phyloP scores from a whole-genome alignment of 164 flowering plant species.

The Annona cherimola region DNA sequence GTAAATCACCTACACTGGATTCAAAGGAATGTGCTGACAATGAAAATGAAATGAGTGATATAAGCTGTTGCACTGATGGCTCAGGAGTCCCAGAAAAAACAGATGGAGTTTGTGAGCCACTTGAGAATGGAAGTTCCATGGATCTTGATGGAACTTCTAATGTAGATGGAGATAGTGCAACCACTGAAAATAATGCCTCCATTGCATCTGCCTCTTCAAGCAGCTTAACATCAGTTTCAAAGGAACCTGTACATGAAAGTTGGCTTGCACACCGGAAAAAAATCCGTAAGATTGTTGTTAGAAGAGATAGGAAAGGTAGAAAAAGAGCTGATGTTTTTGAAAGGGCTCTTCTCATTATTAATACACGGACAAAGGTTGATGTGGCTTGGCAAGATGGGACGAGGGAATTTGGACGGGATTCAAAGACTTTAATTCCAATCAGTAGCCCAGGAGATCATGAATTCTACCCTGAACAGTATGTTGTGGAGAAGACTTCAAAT shows the following conservation, averaged over 20 bases:
- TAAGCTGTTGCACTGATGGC: constrained; percentile 4
- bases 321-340: constrained; percentile 80
- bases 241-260: constrained; percentile 53
- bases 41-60: constrained; percentile 3
- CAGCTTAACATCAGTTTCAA: constrained; percentile 43
- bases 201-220: constrained; percentile 38
- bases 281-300: constrained; percentile 62
- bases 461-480: constrained; percentile 91
- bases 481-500: constrained; percentile 81
- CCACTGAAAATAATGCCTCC: constrained; percentile 19
- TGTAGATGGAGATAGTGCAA: constrained; percentile 28
- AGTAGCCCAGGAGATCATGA: constrained; percentile 96
- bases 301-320: constrained; percentile 63
- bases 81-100: constrained; percentile 30
- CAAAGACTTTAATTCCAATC: constrained; percentile 69
- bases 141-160: constrained; percentile 31
- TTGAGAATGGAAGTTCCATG: constrained; percentile 18
- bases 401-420: constrained; percentile 37
- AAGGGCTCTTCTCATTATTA: constrained; percentile 65
- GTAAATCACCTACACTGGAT: background rate
- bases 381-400: constrained; percentile 94
- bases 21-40: background rate
- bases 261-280: constrained; percentile 78
- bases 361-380: constrained; percentile 73
- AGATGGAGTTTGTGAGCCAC: constrained; percentile 13